Base-by-base conservation (phyloP, 805 yeast genomes). In the Martiniozyma abietophila region DNA sequence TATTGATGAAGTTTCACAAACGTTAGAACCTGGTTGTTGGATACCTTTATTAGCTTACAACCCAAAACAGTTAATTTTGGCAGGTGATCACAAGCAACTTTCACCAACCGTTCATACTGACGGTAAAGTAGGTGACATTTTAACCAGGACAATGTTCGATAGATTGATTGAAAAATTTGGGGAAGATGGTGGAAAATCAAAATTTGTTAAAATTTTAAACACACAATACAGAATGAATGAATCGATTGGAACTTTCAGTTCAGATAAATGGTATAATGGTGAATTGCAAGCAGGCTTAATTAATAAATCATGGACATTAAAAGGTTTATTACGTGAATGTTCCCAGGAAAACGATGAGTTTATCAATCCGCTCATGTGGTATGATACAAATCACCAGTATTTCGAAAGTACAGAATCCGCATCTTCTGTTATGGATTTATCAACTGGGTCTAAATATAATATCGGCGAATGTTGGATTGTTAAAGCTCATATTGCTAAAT, bases 11-110 rank as follows among this genome's bases (percentile, higher is more conserved):
- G 96, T 89, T 0, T 85, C 96, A 0, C 98, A 89, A 54, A 70
- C 96, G 8, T 58, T 89, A 35, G 96, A 89, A 49, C 95, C 96
- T 1, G 95, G 89, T 45, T 86, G 96, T 49, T 88, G 96, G 96
- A 86, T 89, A 17, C 96, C 98, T 1, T 41, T 92, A 6, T 64
- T 85, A 4, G 69, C 71, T 25, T 89, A 82, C 47, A 67, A 74
- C 16, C 54, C 73, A 27, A 64, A 66, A 23, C 67, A 76, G 35
- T 54, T 89, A 17, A 71, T 89, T 2, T 67, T 89, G 17, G 96
- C 97, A 0, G 98, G 98, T 34, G 98, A 89, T 52, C 80, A 88
- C 49, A 75, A 75, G 59, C 98, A 89, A 55, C 62, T 89, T 21
- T 89, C 97, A 0, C 96, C 98, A 3, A 84, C 95, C 0, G 69